phyloP scores from a whole-genome alignment of 2,329 filamentous ascomycete species.

The Nectriaceae sp. region DNA sequence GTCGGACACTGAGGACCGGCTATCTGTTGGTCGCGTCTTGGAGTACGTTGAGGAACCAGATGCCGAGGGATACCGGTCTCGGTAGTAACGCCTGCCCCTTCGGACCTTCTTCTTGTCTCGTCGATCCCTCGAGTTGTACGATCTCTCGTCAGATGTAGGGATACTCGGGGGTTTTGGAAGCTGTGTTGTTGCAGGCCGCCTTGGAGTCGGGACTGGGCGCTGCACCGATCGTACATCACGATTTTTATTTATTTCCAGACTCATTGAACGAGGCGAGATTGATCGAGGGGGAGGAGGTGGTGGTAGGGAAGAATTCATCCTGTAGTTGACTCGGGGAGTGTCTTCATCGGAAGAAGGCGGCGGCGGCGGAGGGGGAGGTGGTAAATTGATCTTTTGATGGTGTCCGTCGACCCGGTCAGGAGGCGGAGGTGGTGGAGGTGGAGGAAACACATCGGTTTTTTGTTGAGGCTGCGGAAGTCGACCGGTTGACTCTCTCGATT shows the following conservation, averaged over 20 bases:
- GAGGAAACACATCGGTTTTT: conserved; percentile 1
- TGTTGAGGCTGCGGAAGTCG: conserved; percentile 11
- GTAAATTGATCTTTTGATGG: background rate
- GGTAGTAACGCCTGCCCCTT: background rate
- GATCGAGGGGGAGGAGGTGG: background rate
- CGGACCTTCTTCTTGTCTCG: background rate
- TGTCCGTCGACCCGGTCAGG: conserved; percentile 14
- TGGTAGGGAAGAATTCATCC: background rate
- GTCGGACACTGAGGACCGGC: conserved; percentile 22
- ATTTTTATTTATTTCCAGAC: background rate
- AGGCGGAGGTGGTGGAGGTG: conserved; percentile 9
- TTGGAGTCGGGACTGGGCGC: background rate
- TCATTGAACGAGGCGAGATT: background rate
- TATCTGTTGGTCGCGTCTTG: conserved; percentile 20
- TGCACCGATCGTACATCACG: background rate
- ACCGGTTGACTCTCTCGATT: conserved; percentile 6
- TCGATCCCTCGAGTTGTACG: conserved; percentile 5
- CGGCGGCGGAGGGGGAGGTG: background rate
- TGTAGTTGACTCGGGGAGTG: conserved; percentile 2
- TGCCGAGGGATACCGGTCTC: conserved; percentile 2
- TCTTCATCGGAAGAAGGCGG: background rate
- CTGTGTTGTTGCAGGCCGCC: background rate
- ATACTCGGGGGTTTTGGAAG: conserved; percentile 2
- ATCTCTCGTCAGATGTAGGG: conserved; percentile 5
- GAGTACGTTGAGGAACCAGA: conserved; percentile 27